Evolutionary conservation across 495 filamentous ascomycete species (phyloP).

Genomic region (Xeromyces bisporus): DNA sequence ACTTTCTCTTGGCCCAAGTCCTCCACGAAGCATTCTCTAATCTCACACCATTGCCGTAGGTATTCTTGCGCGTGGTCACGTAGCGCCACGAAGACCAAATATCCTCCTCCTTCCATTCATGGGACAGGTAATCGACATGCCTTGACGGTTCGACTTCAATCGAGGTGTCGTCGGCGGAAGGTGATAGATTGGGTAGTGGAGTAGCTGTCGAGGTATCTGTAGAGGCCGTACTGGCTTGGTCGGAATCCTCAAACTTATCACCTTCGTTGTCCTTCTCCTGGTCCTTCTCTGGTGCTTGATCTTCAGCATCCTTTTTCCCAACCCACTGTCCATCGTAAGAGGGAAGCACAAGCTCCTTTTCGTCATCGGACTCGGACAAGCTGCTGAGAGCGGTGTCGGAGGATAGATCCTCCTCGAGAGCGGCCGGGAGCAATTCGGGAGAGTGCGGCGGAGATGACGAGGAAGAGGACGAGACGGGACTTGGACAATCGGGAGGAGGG

Average conservation of each 20-base stretch:
- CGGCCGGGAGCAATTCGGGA: conserved; percentile 15
- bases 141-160: conserved; percentile 62
- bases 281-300: too few relatives aligned
- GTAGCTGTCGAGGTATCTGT: too few relatives aligned
- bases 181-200: conserved; percentile 8
- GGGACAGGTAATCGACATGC: conserved; percentile 92
- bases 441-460: conserved; percentile 25
- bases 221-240: too few relatives aligned
- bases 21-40: conserved; percentile 96
- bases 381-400: conserved; percentile 46
- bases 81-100: conserved; percentile 96
- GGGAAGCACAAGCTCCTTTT: conserved; percentile 40
- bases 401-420: conserved; percentile 16
- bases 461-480: conserved; percentile 16
- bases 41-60: conserved; percentile 64
- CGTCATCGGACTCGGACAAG: conserved; percentile 36
- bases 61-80: conserved; percentile 58
- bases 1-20: conserved; percentile 88
- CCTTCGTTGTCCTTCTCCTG: conserved; percentile 7
- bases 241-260: conserved; percentile 11
- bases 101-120: conserved; percentile 92
- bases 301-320: conserved; percentile 6
- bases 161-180: conserved; percentile 68
- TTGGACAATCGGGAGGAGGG: conserved; percentile 17
- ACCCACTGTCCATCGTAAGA: conserved; percentile 34